Base-by-base conservation (phyloP, 1,284 basidiomycete genomes). In the Anthracocystis walkeri region DNA sequence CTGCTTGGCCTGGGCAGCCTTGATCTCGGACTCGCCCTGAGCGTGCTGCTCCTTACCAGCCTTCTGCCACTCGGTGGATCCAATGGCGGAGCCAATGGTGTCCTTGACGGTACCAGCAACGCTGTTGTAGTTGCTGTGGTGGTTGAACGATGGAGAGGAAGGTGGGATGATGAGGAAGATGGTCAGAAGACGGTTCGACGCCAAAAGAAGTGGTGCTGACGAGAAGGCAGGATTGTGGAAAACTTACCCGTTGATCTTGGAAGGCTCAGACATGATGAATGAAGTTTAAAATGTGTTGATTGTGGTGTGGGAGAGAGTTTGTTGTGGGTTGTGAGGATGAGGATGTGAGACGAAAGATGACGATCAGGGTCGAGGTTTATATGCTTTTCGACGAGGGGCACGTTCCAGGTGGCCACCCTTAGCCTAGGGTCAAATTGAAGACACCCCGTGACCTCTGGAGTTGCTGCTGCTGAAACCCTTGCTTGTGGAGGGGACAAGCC, bases 41-140 rank as follows among this genome's bases (percentile, higher is more conserved):
- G 79, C 78, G 68, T 79, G 79, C 62, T 72, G 65, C 77, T 82
- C 66, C 76, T 80, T 79, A 48, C 80, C 80, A 60, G 68, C 52
- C 44, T 62, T 42, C 63, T 78, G 67, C 80, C 78, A 80, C 14
- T 77, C 71, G 7, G 61, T 49, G 27, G 77, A 73, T 25, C 80
- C 80, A 41, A 66, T 53, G 21, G 60, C 60, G 69, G 77, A 76
- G 27, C 80, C 80, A 27, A 82, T 69, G 57, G 77, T 67, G 73
- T 82, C 78, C 62, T 74, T 69, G 45, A 77, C 74, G 60, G 65
- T 67, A 64, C 77, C 75, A 29, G 66, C 60, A 58, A 75, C 64
- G 46, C 63, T 67, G 76, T 78, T 78, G 76, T 64, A 69, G 69
- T 77, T 77, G 29, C 74, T 77, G 46, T 46, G 7, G 16, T 42